Evolutionary conservation across 202 grass and related monocot genomes (phyloP).

Genomic region (Digitaria exilis): DNA sequence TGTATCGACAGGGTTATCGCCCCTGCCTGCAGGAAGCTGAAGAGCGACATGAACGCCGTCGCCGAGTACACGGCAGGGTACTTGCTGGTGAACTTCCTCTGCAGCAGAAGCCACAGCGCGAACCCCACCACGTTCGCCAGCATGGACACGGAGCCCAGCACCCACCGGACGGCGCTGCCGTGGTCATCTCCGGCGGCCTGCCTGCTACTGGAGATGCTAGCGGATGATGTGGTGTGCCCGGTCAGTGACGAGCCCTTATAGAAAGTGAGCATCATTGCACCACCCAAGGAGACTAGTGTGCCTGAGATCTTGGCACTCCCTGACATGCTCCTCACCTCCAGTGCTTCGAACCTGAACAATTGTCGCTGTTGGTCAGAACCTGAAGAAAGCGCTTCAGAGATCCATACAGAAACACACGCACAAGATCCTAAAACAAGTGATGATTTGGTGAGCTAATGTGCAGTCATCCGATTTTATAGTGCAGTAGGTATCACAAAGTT

Average conservation of each 20-base stretch:
- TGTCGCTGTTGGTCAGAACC: not conserved
- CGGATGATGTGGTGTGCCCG: not conserved
- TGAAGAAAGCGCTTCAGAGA: not conserved
- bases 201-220: not conserved
- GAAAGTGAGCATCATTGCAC: slow-evolving; percentile 71
- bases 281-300: slow-evolving; percentile 55
- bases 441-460: slow-evolving; percentile 13
- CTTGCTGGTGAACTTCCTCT: slow-evolving; percentile 55
- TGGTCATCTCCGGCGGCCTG: slow-evolving; percentile 14
- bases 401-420: too few species aligned
- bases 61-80: slow-evolving; percentile 70
- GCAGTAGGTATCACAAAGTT: not conserved
- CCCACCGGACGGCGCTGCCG: slow-evolving; percentile 50
- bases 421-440: not conserved
- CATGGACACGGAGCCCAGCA: slow-evolving; percentile 60
- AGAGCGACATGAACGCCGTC: slow-evolving; percentile 65
- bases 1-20: slow-evolving; percentile 51
- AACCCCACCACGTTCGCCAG: slow-evolving; percentile 58
- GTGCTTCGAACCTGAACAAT: slow-evolving; percentile 54
- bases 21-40: slow-evolving; percentile 66
- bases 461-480: too few species aligned
- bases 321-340: slow-evolving; percentile 63
- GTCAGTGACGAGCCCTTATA: slow-evolving; percentile 66
- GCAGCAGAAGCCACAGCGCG: slow-evolving; percentile 72
- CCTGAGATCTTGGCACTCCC: slow-evolving; percentile 75